These are phyloP conservation scores for Mercurialis annua DNA, from an alignment of 345 rosid species.

Conservation along the genomic window DNA sequence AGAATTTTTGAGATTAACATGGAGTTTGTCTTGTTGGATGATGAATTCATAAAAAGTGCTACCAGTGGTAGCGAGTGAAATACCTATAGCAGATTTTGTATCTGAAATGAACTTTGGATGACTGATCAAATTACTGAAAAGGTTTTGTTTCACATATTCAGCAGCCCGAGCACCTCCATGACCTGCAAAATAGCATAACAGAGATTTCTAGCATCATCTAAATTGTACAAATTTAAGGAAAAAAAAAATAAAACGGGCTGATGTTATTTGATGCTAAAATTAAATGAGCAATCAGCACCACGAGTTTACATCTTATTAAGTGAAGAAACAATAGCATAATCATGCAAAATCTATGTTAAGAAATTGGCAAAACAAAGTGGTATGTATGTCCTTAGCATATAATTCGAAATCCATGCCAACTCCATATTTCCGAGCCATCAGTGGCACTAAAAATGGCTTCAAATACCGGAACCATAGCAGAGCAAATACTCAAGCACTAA, in stretches of 20 bases:
- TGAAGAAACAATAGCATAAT: neutral
- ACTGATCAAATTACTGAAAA: slow-evolving; percentile 85
- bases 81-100: slow-evolving; percentile 91
- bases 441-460: slow-evolving; percentile 25
- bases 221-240: neutral
- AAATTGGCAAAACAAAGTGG: slow-evolving; percentile 9
- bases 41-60: slow-evolving; percentile 10
- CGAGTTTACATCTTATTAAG: neutral
- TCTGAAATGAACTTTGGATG: slow-evolving; percentile 98
- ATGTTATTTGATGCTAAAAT: neutral
- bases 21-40: slow-evolving; percentile 19
- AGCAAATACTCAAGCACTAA: slow-evolving; percentile 20
- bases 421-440: slow-evolving; percentile 17
- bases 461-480: slow-evolving; percentile 20
- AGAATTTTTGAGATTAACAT: slow-evolving; percentile 13
- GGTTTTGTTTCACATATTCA: slow-evolving; percentile 91
- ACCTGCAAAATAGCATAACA: slow-evolving; percentile 48
- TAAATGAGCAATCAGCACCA: slow-evolving; percentile 3
- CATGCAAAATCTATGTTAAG: slow-evolving; percentile 9
- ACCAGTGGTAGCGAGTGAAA: slow-evolving; percentile 9
- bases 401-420: slow-evolving; percentile 18
- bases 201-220: slow-evolving; percentile 7
- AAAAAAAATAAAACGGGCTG: neutral
- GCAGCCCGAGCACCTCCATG: slow-evolving; percentile 99
- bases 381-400: slow-evolving; percentile 10